Base-by-base conservation (phyloP, 176 grass and related monocot genomes). In the Ampelocalamus luodianensis region DNA sequence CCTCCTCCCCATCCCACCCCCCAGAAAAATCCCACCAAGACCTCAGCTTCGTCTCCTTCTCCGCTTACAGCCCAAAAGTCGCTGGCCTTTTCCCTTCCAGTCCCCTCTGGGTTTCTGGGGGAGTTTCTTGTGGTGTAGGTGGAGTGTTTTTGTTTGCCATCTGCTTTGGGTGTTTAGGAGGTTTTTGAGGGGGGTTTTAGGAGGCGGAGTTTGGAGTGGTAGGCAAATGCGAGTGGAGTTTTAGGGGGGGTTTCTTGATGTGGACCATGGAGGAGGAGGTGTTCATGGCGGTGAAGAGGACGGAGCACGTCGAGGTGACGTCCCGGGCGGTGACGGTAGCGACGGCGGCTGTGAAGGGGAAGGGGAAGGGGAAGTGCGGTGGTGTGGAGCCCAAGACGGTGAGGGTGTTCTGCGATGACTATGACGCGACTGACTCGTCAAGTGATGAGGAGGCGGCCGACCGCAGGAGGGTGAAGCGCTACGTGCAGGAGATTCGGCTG, bases 391-490 rank as follows among this genome's bases (percentile, higher is more conserved):
- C 59, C 5, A 38, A 68, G 70, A 94, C 78, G 26, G 82, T 99
- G 13, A 16, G 93, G 7, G 92, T 96, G 0, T 94, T 96, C 69
- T 92, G 86, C 44, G 93, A 99, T 9, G 96, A 99, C 90, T 68
- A 84, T 79, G 96, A 99, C 72, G 96, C 93, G 6, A 99, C 96
- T 0, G 96, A 99, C 27, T 96, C 97, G 1, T 96, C 93, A 0
- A 67, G 86, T 0, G 96, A 94, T 60, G 93, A 95, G 44, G 67
- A 40, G 0, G 17, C 36, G 34, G 55, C 22, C 1, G 60, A 32
- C 5, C 79, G 64, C 43, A 81, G 91, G 14, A 34, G 89, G 10
- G 93, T 99, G 0, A 87, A 77, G 73, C 96, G 93, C 4, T 99
- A 99, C 88, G 93, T 99, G 23, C 90, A 94, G 26, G 91, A 96